phyloP scores from a whole-genome alignment of 2,329 filamentous ascomycete genomes.

The Ophiostoma sp. region DNA sequence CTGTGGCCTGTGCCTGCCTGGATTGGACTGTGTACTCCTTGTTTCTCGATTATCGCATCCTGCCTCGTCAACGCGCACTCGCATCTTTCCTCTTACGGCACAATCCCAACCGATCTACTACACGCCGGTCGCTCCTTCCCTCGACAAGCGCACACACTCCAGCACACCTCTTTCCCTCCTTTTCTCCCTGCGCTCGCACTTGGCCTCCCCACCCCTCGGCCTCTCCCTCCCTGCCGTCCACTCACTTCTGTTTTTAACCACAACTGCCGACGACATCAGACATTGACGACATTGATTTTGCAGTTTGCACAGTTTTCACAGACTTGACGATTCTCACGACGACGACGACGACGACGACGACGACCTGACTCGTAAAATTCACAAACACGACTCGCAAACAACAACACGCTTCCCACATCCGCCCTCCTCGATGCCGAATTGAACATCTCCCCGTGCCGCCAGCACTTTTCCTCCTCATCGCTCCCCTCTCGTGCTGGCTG shows the following conservation, averaged over 20 bases:
- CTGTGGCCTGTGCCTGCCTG: background rate
- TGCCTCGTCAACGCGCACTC: slow-evolving; percentile 12
- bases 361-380: background rate
- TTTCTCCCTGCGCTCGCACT: background rate
- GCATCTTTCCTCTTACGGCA: slow-evolving; percentile 11
- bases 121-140: slow-evolving; percentile 4
- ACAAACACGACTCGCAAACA: background rate
- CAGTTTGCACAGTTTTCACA: background rate
- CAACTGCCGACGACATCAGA: background rate
- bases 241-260: slow-evolving; percentile 6
- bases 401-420: background rate
- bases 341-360: background rate
- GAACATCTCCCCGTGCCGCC: slow-evolving; percentile 12
- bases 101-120: background rate
- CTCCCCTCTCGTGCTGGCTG: slow-evolving; percentile 19
- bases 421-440: slow-evolving; percentile 15
- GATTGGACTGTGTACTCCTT: background rate
- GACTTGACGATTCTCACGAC: background rate
- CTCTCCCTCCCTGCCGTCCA: background rate
- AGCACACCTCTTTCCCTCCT: background rate
- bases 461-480: slow-evolving; percentile 7
- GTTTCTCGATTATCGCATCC: slow-evolving; percentile 11
- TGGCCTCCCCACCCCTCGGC: background rate
- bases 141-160: background rate
- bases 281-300: background rate